Percentiles rank a stretch among this genome's conserved stretches.
Conservation (phyloP, 768 basidiomycete species). For the Bullera alba region DNA sequence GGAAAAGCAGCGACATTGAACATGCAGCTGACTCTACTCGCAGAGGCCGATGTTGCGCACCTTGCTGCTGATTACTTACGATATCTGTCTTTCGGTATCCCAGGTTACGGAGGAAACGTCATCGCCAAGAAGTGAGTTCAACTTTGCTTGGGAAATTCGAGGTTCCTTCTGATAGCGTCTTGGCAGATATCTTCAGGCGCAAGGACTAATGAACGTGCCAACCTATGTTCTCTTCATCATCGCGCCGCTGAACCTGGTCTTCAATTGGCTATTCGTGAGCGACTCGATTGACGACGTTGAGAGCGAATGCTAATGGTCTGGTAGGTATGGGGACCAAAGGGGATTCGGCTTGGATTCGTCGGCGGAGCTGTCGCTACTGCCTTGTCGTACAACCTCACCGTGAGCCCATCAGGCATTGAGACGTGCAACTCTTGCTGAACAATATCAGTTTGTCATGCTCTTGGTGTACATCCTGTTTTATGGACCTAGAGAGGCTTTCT, state of each 20-base stretch:
- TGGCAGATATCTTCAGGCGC: conserved; percentile 67
- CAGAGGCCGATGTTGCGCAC: conserved; percentile 75
- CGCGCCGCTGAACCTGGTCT: conserved; percentile 73
- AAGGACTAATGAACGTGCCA: conserved; percentile 76
- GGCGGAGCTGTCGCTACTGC: conserved; percentile 89
- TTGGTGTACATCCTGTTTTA: conserved; percentile 42
- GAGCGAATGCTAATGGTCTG: not conserved
- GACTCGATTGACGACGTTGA: not conserved
- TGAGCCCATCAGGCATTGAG: conserved; percentile 20
- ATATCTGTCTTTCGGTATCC: conserved; percentile 70
- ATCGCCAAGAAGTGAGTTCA: conserved; percentile 52
- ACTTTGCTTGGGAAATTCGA: no score
- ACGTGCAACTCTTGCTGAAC: not conserved
- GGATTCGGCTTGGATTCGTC: conserved; percentile 74
- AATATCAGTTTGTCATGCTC: conserved; percentile 41
- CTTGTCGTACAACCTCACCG: conserved; percentile 79
- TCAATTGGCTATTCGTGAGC: conserved; percentile 72
- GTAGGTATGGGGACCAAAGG: conserved; percentile 71
- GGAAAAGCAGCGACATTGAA: conserved; percentile 51
- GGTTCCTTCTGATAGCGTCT: not conserved
- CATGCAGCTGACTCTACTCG: conserved; percentile 32
- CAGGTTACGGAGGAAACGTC: conserved; percentile 60
- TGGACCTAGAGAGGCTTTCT: conserved; percentile 67
- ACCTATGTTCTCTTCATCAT: conserved; percentile 74
- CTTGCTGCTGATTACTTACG: conserved; percentile 71